Evolutionary conservation across 805 yeast genomes (phyloP).

Genomic region (Wickerhamiella cacticola): DNA sequence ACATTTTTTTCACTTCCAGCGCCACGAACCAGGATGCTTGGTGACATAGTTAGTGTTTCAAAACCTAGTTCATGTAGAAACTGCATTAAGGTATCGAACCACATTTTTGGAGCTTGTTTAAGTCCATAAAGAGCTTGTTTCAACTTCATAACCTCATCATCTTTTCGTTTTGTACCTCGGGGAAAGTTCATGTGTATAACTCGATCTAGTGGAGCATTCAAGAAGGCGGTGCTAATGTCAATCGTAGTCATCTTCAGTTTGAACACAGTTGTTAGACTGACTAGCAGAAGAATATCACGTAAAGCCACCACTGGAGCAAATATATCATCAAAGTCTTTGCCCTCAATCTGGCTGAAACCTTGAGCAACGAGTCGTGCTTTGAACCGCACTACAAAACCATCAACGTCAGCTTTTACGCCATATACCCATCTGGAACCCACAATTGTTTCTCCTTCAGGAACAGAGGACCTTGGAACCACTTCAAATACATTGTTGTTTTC

Average conservation of each 20-base stretch:
- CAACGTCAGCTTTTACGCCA: not conserved
- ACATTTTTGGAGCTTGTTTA: not conserved
- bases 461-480: not conserved
- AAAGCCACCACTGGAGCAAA: not conserved
- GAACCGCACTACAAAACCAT: not conserved
- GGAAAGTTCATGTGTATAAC: not conserved
- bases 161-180: too few species aligned
- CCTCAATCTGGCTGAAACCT: slow-evolving; percentile 1
- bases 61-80: not conserved
- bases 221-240: slow-evolving; percentile 2
- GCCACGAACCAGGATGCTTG: not conserved
- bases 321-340: not conserved
- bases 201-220: not conserved
- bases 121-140: not conserved
- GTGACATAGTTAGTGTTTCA: not conserved
- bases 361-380: slow-evolving; percentile 3
- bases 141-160: not conserved
- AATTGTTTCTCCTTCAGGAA: not conserved
- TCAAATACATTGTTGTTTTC: not conserved
- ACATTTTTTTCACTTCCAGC: not conserved
- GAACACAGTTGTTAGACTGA: not conserved
- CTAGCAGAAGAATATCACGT: not conserved
- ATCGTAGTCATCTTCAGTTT: not conserved
- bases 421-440: not conserved
- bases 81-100: not conserved